These are phyloP conservation scores for Microbotryum lychnidis-dioicae DNA, from an alignment of 1,284 basidiomycete genomes.

Conservation along the genomic window DNA sequence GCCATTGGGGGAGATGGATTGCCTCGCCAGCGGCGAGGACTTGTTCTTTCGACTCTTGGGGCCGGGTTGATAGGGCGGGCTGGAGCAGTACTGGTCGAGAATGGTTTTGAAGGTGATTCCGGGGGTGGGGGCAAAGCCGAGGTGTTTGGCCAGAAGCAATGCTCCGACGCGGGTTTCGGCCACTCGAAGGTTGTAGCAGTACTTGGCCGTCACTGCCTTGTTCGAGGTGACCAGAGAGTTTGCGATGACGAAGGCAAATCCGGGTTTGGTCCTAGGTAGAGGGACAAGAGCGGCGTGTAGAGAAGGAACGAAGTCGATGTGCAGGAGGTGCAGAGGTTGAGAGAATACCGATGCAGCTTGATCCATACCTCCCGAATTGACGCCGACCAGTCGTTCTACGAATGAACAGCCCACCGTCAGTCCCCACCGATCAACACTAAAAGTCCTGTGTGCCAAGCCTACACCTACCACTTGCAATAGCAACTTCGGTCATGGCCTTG, in stretches of 20 bases:
- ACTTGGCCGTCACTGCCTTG: slow-evolving; percentile 65
- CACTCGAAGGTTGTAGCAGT: slow-evolving; percentile 71
- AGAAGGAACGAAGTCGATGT: slow-evolving; percentile 57
- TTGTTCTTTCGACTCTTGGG: slow-evolving; percentile 6
- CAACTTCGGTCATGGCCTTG: slow-evolving; percentile 61
- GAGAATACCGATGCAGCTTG: slow-evolving; percentile 34
- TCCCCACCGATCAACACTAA: not conserved
- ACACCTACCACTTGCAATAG: slow-evolving; percentile 57
- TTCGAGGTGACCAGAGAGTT: slow-evolving; percentile 67
- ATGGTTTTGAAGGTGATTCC: slow-evolving; percentile 22
- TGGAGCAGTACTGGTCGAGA: slow-evolving; percentile 20
- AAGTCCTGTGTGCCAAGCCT: not conserved
- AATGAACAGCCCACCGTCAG: not conserved
- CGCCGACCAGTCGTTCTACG: slow-evolving; percentile 61
- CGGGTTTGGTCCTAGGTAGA: slow-evolving; percentile 39
- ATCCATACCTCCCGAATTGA: slow-evolving; percentile 44
- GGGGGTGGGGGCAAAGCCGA: slow-evolving; percentile 15
- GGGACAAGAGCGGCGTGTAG: slow-evolving; percentile 58
- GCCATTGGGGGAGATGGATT: slow-evolving; percentile 11
- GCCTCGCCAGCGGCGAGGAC: slow-evolving; percentile 2
- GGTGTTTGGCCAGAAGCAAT: slow-evolving; percentile 52
- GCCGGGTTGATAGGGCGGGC: slow-evolving; percentile 14
- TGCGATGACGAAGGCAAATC: slow-evolving; percentile 61
- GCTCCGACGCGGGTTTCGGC: slow-evolving; percentile 75
- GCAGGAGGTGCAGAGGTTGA: slow-evolving; percentile 26